phyloP scores from a whole-genome alignment of 352 stramenopile species.

The Phytophthora cajani region DNA sequence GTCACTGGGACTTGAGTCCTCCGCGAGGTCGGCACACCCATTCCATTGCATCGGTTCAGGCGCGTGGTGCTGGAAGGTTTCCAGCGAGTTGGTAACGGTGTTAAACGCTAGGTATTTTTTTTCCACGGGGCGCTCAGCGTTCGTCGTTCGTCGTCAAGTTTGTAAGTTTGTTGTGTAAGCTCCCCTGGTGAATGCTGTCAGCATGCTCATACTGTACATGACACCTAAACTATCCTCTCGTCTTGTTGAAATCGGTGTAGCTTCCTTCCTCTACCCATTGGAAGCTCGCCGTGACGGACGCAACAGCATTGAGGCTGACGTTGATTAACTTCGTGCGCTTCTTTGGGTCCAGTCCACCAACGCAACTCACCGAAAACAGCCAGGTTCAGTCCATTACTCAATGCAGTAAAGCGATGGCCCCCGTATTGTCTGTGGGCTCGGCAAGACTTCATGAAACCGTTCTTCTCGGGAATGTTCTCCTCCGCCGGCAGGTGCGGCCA shows the following conservation, averaged over 20 bases:
- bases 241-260: not conserved
- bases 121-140: not conserved
- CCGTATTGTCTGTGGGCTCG: not conserved
- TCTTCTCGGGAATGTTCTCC: conserved; percentile 9
- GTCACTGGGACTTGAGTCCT: not conserved
- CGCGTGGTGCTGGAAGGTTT: conserved; percentile 7
- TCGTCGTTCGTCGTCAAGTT: conserved; percentile 16
- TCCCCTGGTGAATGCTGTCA: too few species aligned
- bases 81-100: conserved; percentile 27
- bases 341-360: not conserved
- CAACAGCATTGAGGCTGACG: conserved; percentile 1
- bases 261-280: not conserved
- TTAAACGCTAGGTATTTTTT: conserved; percentile 27
- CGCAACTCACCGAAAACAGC: conserved; percentile 1
- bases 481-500: not conserved
- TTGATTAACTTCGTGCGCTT: not conserved
- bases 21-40: conserved; percentile 1
- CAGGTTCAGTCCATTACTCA: not conserved
- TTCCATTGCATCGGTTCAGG: conserved; percentile 11
- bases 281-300: not conserved
- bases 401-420: not conserved
- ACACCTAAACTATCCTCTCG: not conserved
- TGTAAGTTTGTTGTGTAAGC: not conserved
- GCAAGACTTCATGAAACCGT: not conserved
- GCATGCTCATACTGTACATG: not conserved